Conservation (phyloP, 2,329 filamentous ascomycete genomes). For the Microdochium trichocladiopsis region DNA sequence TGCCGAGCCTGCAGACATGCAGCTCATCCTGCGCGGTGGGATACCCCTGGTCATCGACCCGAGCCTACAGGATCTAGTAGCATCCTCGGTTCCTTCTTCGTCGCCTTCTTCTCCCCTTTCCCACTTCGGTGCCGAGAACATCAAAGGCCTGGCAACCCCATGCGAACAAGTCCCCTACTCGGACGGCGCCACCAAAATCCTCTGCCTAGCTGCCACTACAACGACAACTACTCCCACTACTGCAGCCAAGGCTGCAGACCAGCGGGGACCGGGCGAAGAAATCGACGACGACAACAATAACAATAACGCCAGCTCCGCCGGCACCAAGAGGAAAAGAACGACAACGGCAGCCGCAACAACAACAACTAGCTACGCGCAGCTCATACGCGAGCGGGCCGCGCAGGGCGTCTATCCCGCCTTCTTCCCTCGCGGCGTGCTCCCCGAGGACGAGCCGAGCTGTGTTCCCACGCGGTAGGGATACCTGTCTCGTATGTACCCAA, state of each 20-base stretch:
- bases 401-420: not conserved
- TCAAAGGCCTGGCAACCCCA: not conserved
- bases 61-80: not conserved
- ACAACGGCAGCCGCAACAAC: too few relatives aligned
- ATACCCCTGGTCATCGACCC: not conserved
- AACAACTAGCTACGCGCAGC: not conserved
- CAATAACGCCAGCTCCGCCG: not conserved
- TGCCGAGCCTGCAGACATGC: conserved; percentile 10
- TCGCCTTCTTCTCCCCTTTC: too few relatives aligned
- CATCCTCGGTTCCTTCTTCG: too few relatives aligned
- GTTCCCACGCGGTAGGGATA: not conserved
- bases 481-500: too few relatives aligned
- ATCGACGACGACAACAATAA: not conserved
- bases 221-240: too few relatives aligned
- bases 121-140: not conserved
- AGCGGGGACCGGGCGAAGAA: too few relatives aligned
- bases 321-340: not conserved
- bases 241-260: too few relatives aligned
- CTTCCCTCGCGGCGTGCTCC: not conserved
- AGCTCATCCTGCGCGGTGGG: conserved; percentile 19
- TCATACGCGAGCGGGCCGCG: not conserved
- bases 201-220: not conserved
- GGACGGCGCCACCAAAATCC: not conserved
- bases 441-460: not conserved
- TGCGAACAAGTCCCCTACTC: not conserved